Conservation (phyloP, 1,284 basidiomycete species). For the Malassezia dermatis region DNA sequence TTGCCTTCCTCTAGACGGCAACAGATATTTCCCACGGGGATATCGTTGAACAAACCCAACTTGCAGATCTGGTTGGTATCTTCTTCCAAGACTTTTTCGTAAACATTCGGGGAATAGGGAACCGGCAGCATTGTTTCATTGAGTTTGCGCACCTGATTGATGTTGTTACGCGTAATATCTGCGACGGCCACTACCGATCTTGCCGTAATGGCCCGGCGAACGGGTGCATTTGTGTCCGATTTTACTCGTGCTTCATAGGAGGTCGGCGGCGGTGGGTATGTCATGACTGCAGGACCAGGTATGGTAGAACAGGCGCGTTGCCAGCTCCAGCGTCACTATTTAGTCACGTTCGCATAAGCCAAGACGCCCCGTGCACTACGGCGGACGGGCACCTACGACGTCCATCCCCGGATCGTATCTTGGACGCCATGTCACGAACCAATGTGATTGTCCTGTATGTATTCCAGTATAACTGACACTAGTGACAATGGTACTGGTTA, state of each 20-base stretch:
- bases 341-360: conserved; percentile 4
- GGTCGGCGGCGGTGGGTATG: neutral
- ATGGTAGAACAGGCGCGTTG: neutral
- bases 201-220: conserved; percentile 2
- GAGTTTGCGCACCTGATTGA: conserved; percentile 43
- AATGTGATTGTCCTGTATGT: conserved; percentile 43
- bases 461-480: conserved; percentile 45
- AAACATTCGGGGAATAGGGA: conserved; percentile 38
- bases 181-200: conserved; percentile 22
- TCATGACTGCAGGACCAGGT: neutral
- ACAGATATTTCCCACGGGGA: conserved; percentile 48
- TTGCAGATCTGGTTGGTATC: conserved; percentile 36
- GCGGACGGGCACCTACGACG: neutral
- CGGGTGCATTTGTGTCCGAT: conserved; percentile 6
- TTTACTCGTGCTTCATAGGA: conserved; percentile 7
- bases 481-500: conserved; percentile 97
- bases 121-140: conserved; percentile 44
- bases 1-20: conserved; percentile 42
- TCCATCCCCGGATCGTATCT: neutral
- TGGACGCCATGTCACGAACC: conserved; percentile 38
- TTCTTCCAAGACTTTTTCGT: conserved; percentile 33
- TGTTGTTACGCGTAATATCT: conserved; percentile 42
- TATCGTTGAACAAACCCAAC: conserved; percentile 49
- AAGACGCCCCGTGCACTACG: conserved; percentile 6
- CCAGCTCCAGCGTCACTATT: neutral